These are phyloP conservation scores for Acmispon strigosus DNA, from an alignment of 306 rosid genomes.

Conservation along the genomic window DNA sequence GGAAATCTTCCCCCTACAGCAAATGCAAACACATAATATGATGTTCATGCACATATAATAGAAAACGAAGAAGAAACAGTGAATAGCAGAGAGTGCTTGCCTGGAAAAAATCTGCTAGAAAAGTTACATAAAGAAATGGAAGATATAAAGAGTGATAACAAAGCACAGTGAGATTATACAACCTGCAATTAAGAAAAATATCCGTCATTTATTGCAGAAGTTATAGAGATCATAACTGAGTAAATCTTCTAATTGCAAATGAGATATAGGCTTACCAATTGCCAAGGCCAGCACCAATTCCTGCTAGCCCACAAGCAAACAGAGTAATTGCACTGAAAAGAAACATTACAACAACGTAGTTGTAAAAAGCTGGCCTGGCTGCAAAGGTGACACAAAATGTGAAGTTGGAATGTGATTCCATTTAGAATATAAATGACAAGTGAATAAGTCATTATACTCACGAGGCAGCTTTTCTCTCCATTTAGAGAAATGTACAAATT, in stretches of 20 bases:
- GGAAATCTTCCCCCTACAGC: slow-evolving; percentile 67
- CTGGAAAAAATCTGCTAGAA: slow-evolving; percentile 70
- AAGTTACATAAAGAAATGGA: slow-evolving; percentile 59
- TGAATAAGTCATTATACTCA: slow-evolving; percentile 31
- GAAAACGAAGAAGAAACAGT: neutral
- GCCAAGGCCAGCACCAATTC: slow-evolving; percentile 45
- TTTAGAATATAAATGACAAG: neutral
- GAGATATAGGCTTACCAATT: slow-evolving; percentile 41
- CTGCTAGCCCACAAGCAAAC: slow-evolving; percentile 57
- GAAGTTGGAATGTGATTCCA: slow-evolving; percentile 5
- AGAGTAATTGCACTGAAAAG: slow-evolving; percentile 32
- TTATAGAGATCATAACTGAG: neutral
- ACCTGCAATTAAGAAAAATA: slow-evolving; percentile 37
- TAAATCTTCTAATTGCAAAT: neutral
- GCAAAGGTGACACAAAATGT: slow-evolving; percentile 29
- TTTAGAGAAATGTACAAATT: slow-evolving; percentile 65
- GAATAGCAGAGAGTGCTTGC: slow-evolving; percentile 17
- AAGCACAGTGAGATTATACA: slow-evolving; percentile 47
- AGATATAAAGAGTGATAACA: slow-evolving; percentile 69
- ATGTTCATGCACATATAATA: neutral
- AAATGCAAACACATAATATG: neutral
- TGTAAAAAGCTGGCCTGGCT: slow-evolving; percentile 69
- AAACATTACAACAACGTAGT: slow-evolving; percentile 59
- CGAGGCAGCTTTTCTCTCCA: slow-evolving; percentile 79
- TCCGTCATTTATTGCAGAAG: slow-evolving; percentile 2